Percentiles rank a stretch among this genome's conserved stretches.
Evolutionary conservation across 768 basidiomycete species (phyloP).

Genomic region (Pleurotus salmoneostramineus): DNA sequence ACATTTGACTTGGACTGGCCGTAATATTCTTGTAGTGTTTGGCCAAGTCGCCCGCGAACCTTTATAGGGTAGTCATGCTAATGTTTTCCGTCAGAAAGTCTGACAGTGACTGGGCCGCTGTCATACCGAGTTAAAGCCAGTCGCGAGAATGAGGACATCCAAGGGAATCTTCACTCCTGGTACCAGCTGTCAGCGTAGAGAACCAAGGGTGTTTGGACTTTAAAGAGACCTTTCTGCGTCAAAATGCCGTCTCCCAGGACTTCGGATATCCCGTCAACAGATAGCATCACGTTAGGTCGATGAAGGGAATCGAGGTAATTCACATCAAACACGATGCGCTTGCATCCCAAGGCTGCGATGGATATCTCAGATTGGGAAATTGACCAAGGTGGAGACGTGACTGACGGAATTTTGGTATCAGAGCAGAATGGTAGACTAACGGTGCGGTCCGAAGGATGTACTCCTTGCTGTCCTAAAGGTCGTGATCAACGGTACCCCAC

Average conservation of each 20-base stretch:
- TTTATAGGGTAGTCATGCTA: slow-evolving; percentile 30
- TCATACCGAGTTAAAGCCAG: slow-evolving; percentile 29
- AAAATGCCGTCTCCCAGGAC: slow-evolving; percentile 39
- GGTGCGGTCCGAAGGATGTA: slow-evolving; percentile 43
- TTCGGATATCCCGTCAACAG: slow-evolving; percentile 34
- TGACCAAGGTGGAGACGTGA: background rate
- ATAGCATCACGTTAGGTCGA: slow-evolving; percentile 40
- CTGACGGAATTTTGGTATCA: slow-evolving; percentile 50
- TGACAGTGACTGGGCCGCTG: too few species aligned
- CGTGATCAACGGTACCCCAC: slow-evolving; percentile 8
- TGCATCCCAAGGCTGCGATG: slow-evolving; percentile 44
- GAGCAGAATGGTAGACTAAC: slow-evolving; percentile 34
- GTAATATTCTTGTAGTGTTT: slow-evolving; percentile 36
- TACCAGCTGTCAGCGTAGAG: background rate
- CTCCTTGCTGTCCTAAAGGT: slow-evolving; percentile 8
- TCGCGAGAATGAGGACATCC: slow-evolving; percentile 37
- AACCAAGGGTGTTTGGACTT: background rate
- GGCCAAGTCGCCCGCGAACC: slow-evolving; percentile 23
- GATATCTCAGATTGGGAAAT: background rate
- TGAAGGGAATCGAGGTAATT: slow-evolving; percentile 41
- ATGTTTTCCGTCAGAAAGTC: background rate
- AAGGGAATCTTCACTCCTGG: slow-evolving; percentile 18
- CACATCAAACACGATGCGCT: slow-evolving; percentile 47
- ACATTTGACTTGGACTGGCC: slow-evolving; percentile 24
- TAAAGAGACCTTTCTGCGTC: slow-evolving; percentile 31